phyloP scores from a whole-genome alignment of 2,329 filamentous ascomycete species.

The Sclerotinia trifoliorum region DNA sequence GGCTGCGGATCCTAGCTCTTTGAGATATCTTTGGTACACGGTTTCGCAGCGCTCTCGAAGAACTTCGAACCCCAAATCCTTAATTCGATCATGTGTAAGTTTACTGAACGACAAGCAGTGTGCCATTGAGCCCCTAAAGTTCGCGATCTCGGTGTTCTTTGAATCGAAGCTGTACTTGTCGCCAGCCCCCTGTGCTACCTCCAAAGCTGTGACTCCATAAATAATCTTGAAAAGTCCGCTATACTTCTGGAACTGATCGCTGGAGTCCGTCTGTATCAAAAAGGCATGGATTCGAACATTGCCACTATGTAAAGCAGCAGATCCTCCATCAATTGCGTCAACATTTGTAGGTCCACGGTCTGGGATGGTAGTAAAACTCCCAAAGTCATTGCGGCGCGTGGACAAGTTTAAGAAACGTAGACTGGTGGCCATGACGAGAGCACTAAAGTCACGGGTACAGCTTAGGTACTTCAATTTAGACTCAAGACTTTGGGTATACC shows the following conservation, averaged over 20 bases:
- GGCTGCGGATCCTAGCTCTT: neutral
- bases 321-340: too few species aligned
- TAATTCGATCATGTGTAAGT: neutral
- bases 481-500: too few species aligned
- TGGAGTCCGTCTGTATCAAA: neutral
- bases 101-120: neutral
- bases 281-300: neutral
- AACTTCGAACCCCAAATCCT: neutral
- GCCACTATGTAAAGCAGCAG: neutral
- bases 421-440: too few species aligned
- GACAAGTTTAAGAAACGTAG: too few species aligned
- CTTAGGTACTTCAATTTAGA: too few species aligned
- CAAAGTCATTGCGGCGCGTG: too few species aligned
- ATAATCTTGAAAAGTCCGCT: neutral
- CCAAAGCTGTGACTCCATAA: neutral
- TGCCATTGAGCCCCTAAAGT: constrained; percentile 8
- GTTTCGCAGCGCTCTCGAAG: neutral
- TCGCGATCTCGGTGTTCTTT: neutral
- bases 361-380: too few species aligned
- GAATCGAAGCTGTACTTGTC: neutral
- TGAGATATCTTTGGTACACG: neutral
- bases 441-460: too few species aligned
- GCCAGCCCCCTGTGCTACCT: neutral
- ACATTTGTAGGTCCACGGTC: too few species aligned
- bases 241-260: neutral